These are phyloP conservation scores for Lantana camara DNA, from an alignment of 257 asterid genomes.

Conservation along the genomic window DNA sequence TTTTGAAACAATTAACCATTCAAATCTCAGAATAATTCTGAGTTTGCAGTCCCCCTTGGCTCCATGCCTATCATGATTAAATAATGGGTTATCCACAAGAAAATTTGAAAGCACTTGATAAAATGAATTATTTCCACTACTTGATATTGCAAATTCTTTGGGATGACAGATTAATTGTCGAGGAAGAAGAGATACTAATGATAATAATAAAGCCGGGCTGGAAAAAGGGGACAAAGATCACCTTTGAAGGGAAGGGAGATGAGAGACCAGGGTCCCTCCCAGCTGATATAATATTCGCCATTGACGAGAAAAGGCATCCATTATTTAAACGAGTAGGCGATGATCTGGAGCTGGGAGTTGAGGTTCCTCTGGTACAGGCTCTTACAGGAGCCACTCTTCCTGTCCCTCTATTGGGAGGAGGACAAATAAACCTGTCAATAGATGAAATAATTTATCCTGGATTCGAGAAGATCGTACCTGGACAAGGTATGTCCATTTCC, in stretches of 20 bases:
- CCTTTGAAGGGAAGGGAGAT: constrained; percentile 94
- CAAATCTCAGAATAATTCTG: neutral
- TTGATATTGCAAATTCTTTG: constrained; percentile 1
- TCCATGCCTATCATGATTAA: no score
- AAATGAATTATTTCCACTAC: neutral
- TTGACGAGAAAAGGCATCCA: constrained; percentile 77
- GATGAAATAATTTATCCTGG: constrained; percentile 80
- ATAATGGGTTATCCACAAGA: constrained; percentile 21
- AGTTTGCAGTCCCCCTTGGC: no score
- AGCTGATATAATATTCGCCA: constrained; percentile 76
- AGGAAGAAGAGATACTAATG: constrained; percentile 74
- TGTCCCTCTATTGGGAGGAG: constrained; percentile 80
- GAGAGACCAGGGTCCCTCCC: constrained; percentile 77
- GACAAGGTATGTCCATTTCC: constrained; percentile 81
- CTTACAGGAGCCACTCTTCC: constrained; percentile 73
- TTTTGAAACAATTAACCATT: neutral
- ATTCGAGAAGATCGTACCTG: constrained; percentile 62
- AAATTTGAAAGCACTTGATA: neutral
- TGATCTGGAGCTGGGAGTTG: constrained; percentile 81
- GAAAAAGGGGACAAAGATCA: constrained; percentile 87
- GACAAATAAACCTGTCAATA: constrained; percentile 46
- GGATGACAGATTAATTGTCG: constrained; percentile 55
- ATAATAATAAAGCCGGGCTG: constrained; percentile 88
- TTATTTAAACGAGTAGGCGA: constrained; percentile 67
- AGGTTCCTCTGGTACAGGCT: constrained; percentile 83